Base-by-base conservation (phyloP, 139 green algal genomes). In the Gonium pectorale region DNA sequence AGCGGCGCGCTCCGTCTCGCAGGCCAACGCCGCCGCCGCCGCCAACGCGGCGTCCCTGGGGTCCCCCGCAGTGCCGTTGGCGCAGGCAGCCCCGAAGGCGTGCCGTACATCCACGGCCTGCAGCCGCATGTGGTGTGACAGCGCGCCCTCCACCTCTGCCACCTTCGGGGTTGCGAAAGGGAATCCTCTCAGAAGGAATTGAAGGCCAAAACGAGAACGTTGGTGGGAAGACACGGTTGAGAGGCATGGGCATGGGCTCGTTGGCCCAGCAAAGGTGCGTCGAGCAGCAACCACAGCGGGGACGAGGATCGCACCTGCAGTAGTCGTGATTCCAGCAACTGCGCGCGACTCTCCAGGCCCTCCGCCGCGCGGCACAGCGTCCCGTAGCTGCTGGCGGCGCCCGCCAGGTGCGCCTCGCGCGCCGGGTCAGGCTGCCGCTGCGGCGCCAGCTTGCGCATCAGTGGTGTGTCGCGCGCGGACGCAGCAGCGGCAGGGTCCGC, bases 401-500 rank as follows among this genome's bases (percentile, higher is more conserved):
- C 26, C 56, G 4, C 0, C 31, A n/a, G 54, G 11, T 59, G 29
- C 56, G 69, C 54, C 38, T 22, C 35, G 0, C 24, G 51, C 26
- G 38, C 38, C 44, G 37, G 22, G 3, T 67, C 44, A 0, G 37
- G 33, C 52, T 6, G 35, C 35, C 24, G 72, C 51, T 5, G 52
- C 56, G 13, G 73, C 40, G 43, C 26, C 24, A 81, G 38, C 73
- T 81, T 81, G 27, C 73, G 73, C 38, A 81, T 26, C 19, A 81
- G 73, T 24, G n/a, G 7, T n/a, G 38, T 51, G 54, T 54, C 49
- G n/a, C n/a, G 29, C 24, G 31, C 46, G 46, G 70, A 44, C 46
- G 17, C 19, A 24, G 51, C 33, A 13, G n/a, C n/a, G 49, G 26
- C 49, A 17, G 19, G 31, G 6, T 17, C 44, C 29, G 33, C 38